Conservation (phyloP, 2,329 filamentous ascomycete genomes). For the Blastomyces emzantsi region DNA sequence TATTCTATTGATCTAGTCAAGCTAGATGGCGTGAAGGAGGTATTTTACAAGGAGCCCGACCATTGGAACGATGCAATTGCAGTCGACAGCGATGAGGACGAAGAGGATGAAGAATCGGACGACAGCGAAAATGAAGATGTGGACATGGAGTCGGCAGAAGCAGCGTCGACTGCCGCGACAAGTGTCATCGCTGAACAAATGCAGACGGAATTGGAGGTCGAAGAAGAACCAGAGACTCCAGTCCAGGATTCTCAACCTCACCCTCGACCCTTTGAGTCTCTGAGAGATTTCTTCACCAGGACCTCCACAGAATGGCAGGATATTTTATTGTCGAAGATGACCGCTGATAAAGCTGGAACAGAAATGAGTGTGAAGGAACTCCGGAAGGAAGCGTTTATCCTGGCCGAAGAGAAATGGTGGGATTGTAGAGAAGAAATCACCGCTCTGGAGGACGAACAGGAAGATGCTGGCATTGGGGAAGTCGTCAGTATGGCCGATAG, state of each 20-base stretch:
- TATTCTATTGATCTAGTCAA: slow-evolving; percentile 92
- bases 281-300: slow-evolving; percentile 84
- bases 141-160: slow-evolving; percentile 33
- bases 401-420: slow-evolving; percentile 98
- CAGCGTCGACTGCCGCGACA: slow-evolving; percentile 29
- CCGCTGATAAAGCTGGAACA: slow-evolving; percentile 50
- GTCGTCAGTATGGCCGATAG: slow-evolving; percentile 79
- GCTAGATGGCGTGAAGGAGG: slow-evolving; percentile 84
- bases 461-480: slow-evolving; percentile 88
- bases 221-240: slow-evolving; percentile 32
- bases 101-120: slow-evolving; percentile 35
- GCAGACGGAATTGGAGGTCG: slow-evolving; percentile 27
- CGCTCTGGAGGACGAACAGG: slow-evolving; percentile 88
- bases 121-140: slow-evolving; percentile 38
- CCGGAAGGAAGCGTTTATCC: slow-evolving; percentile 78
- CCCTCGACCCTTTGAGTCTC: slow-evolving; percentile 71
- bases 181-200: slow-evolving; percentile 30
- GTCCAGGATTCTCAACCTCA: slow-evolving; percentile 70
- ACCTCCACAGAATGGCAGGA: slow-evolving; percentile 89
- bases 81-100: slow-evolving; percentile 51
- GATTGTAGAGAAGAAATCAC: slow-evolving; percentile 91
- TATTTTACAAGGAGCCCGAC: slow-evolving; percentile 75
- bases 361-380: slow-evolving; percentile 77
- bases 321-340: slow-evolving; percentile 64
- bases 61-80: slow-evolving; percentile 67